phyloP scores from a whole-genome alignment of 2,329 filamentous ascomycete genomes.

The Elsinoe ampelina region DNA sequence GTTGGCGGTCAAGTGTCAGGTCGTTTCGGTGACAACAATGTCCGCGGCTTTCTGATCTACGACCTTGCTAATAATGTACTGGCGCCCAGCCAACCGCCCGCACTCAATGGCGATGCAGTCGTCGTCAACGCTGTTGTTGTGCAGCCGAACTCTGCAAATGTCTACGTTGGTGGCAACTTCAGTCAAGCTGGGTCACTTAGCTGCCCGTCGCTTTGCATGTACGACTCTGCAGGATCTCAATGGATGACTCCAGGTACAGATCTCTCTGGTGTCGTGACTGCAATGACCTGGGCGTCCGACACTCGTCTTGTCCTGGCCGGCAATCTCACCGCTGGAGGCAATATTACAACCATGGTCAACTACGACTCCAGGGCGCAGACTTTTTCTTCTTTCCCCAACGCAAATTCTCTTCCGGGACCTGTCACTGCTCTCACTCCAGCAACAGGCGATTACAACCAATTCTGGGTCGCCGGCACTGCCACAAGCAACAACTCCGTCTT shows the following conservation, averaged over 20 bases:
- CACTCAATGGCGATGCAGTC: conserved; percentile 59
- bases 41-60: conserved; percentile 72
- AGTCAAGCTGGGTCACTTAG: conserved; percentile 70
- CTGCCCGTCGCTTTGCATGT: conserved; percentile 75
- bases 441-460: conserved; percentile 58
- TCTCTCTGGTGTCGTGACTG: conserved; percentile 59
- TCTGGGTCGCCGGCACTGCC: conserved; percentile 67
- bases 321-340: conserved; percentile 59
- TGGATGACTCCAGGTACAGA: conserved; percentile 73
- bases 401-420: conserved; percentile 64
- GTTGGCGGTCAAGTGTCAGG: conserved; percentile 76
- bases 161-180: conserved; percentile 84
- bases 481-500: conserved; percentile 60
- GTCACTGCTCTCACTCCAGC: conserved; percentile 68
- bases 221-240: conserved; percentile 57
- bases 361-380: conserved; percentile 59
- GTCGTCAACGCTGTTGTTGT: conserved; percentile 68
- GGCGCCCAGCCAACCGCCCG: conserved; percentile 59
- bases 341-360: conserved; percentile 56
- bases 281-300: conserved; percentile 66
- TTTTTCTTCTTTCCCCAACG: conserved; percentile 57
- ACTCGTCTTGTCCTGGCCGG: conserved; percentile 69
- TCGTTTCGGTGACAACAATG: conserved; percentile 48
- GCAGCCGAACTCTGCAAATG: conserved; percentile 58
- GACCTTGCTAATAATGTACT: conserved; percentile 60